phyloP scores from a whole-genome alignment of 2,329 filamentous ascomycete species.

The Exophiala oligosperma region DNA sequence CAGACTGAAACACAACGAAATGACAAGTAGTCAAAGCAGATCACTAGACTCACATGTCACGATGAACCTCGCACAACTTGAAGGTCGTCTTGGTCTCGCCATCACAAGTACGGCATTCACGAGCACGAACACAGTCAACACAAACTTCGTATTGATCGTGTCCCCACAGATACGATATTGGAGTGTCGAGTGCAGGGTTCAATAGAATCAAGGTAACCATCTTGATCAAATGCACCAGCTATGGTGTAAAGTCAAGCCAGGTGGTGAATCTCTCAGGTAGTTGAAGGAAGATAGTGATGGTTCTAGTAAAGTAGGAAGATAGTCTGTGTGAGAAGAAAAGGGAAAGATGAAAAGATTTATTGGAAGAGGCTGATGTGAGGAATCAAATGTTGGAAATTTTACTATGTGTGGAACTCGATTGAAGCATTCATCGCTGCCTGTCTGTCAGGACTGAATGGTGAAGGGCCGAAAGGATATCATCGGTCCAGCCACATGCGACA shows the following conservation, averaged over 20 bases:
- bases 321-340: not conserved
- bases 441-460: too few species aligned
- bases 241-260: not conserved
- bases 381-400: too few species aligned
- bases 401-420: too few species aligned
- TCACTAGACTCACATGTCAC: constrained; percentile 9
- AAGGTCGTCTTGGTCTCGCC: constrained; percentile 17
- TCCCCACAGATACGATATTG: constrained; percentile 16
- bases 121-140: constrained; percentile 14
- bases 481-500: not conserved
- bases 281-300: not conserved
- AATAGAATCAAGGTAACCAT: constrained; percentile 18
- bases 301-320: not conserved
- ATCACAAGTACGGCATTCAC: constrained; percentile 19
- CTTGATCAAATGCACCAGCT: not conserved
- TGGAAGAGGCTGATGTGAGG: not conserved
- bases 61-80: constrained; percentile 16
- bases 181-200: not conserved
- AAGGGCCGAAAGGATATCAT: not conserved
- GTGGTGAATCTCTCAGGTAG: not conserved
- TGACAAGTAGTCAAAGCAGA: not conserved
- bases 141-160: constrained; percentile 15
- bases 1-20: not conserved
- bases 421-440: too few species aligned
- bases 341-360: not conserved